Percentiles rank a stretch among this genome's conserved stretches.
Evolutionary conservation across 345 rosid genomes (phyloP).

Genomic region (Gossypium longicalyx): DNA sequence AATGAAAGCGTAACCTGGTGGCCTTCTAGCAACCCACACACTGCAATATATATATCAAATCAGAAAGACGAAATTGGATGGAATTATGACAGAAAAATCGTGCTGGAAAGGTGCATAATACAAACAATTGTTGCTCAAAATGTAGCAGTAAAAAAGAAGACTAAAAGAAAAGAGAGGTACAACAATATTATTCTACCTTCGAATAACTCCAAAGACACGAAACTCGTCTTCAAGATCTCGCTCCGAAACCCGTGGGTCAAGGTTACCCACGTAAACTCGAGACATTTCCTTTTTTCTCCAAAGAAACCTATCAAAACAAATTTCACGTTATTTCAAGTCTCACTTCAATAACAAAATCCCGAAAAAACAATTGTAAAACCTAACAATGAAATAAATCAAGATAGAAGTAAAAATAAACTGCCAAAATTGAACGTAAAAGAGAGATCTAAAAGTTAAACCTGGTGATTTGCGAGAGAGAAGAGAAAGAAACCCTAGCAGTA

Average conservation of each 20-base stretch:
- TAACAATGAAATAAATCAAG: neutral
- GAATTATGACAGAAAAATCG: neutral
- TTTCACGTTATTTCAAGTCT: neutral
- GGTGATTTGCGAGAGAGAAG: neutral
- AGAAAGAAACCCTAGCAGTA: neutral
- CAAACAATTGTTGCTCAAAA: neutral
- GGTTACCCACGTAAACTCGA: slow-evolving; percentile 73
- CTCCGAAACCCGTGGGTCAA: slow-evolving; percentile 70
- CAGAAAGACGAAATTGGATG: neutral
- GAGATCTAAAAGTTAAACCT: slow-evolving; percentile 17
- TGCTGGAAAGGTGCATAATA: neutral
- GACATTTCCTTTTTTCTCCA: slow-evolving; percentile 29
- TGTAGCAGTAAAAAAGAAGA: neutral
- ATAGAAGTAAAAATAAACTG: neutral
- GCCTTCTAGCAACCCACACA: slow-evolving; percentile 93
- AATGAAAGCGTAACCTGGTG: slow-evolving; percentile 83
- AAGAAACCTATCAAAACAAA: slow-evolving; percentile 21
- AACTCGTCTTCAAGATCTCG: slow-evolving; percentile 79
- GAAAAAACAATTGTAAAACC: neutral
- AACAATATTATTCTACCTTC: slow-evolving; percentile 36
- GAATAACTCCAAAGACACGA: slow-evolving; percentile 55
- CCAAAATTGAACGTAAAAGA: neutral
- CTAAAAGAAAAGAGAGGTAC: neutral
- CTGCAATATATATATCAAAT: slow-evolving; percentile 22
- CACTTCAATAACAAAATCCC: neutral